A percentile compares a stretch with the other conserved stretches of the same genome.
phyloP scores from a whole-genome alignment of 495 filamentous ascomycete species.

The Lepraria neglecta region DNA sequence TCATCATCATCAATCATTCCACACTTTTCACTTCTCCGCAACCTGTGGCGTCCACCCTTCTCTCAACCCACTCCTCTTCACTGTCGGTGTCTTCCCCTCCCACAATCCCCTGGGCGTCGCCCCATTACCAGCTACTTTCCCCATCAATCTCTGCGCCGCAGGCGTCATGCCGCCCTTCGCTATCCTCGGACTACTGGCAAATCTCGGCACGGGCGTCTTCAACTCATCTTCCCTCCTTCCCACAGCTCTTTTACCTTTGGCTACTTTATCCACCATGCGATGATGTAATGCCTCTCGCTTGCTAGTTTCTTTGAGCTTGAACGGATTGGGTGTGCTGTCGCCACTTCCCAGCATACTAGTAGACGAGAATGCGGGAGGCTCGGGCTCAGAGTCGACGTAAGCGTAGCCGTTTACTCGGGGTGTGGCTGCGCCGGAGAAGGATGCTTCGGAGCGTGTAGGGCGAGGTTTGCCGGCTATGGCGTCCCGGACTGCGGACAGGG shows the following conservation, averaged over 20 bases:
- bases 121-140: constrained; percentile 51
- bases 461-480: constrained; percentile 75
- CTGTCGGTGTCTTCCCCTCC: constrained; percentile 40
- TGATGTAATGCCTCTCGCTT: constrained; percentile 79
- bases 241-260: constrained; percentile 58
- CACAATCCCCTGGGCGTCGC: constrained; percentile 30
- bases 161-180: constrained; percentile 54
- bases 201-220: constrained; percentile 61
- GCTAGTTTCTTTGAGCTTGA: constrained; percentile 68
- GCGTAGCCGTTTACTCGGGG: constrained; percentile 87
- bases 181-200: constrained; percentile 62
- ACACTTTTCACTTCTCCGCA: not conserved
- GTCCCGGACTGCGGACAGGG: constrained; percentile 75
- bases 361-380: constrained; percentile 31
- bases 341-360: constrained; percentile 48
- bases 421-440: constrained; percentile 64
- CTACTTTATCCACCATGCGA: constrained; percentile 81
- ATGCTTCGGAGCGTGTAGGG: constrained; percentile 58
- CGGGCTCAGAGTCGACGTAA: constrained; percentile 82
- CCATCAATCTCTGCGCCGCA: constrained; percentile 72
- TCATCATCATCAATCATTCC: not conserved
- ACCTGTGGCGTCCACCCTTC: constrained; percentile 50
- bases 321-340: constrained; percentile 68
- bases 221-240: constrained; percentile 41
- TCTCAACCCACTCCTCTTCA: constrained; percentile 32